Evolutionary conservation across 208 protist species (phyloP).

Genomic region (Leishmania mexicana): DNA sequence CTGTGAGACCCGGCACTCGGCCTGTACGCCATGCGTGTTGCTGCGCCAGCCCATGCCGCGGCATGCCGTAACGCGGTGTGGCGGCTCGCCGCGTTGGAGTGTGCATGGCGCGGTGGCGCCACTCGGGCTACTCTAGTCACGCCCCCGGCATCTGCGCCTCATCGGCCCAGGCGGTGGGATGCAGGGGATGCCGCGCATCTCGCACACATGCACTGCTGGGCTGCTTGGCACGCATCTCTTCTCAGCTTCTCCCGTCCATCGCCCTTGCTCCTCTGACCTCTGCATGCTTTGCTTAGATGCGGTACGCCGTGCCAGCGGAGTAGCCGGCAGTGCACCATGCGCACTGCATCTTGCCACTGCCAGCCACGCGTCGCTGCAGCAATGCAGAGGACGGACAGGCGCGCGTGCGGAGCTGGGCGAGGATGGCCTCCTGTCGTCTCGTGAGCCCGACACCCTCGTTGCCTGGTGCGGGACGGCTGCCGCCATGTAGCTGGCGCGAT

Average conservation of each 20-base stretch:
- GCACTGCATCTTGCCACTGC: not conserved
- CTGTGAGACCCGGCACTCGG: too few relatives aligned
- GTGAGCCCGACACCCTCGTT: not conserved
- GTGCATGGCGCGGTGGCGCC: too few relatives aligned
- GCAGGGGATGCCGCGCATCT: not conserved
- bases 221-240: not conserved
- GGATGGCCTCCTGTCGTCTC: not conserved
- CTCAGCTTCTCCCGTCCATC: not conserved
- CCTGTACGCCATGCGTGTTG: too few relatives aligned
- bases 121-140: too few relatives aligned
- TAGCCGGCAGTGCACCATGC: not conserved
- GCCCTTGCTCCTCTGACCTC: not conserved
- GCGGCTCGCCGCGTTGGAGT: too few relatives aligned
- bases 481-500: not conserved
- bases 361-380: not conserved
- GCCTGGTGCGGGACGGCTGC: not conserved
- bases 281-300: not conserved
- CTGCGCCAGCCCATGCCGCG: too few relatives aligned
- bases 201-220: not conserved
- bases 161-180: not conserved
- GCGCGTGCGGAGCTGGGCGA: not conserved
- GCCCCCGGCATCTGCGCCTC: not conserved
- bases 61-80: too few relatives aligned
- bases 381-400: not conserved
- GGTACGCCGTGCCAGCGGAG: not conserved